Conservation (phyloP, 2,329 filamentous ascomycete species). For the Fusarium tupiense region DNA sequence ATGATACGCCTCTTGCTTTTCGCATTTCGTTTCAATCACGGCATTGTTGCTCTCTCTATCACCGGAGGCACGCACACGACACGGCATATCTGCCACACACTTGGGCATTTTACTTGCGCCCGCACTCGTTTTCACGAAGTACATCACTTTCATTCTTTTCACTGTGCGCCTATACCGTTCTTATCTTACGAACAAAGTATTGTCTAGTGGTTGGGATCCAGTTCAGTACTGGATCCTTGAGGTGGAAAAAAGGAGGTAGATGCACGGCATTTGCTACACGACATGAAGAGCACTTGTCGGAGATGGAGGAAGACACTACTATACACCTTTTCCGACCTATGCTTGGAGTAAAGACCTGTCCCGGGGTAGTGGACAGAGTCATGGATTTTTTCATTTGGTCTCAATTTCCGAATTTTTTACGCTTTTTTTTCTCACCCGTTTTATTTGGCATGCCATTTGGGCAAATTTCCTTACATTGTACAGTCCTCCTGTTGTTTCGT, state of each 20-base stretch:
- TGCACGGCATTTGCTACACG: conserved; percentile 41
- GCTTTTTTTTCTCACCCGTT: conserved; percentile 4
- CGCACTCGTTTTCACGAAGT: conserved; percentile 30
- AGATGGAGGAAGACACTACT: conserved; percentile 25
- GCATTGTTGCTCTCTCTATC: conserved; percentile 21
- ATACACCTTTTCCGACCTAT: conserved; percentile 31
- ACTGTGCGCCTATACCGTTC: conserved; percentile 25
- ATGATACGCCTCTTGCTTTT: conserved; percentile 34
- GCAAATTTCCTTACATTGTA: conserved; percentile 33
- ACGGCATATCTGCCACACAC: conserved; percentile 30
- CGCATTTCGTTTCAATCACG: conserved; percentile 33
- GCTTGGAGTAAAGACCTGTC: conserved; percentile 37
- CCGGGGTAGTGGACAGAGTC: conserved; percentile 16
- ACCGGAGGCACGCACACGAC: conserved; percentile 9
- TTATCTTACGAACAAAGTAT: conserved; percentile 40
- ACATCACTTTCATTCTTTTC: conserved; percentile 33
- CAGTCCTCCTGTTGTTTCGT: conserved; percentile 35
- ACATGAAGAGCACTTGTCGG: conserved; percentile 41
- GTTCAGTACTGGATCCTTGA: conserved; percentile 10
- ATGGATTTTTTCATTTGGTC: conserved; percentile 22
- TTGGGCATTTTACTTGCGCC: conserved; percentile 35
- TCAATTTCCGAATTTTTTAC: conserved; percentile 6
- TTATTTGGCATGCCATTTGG: conserved; percentile 21
- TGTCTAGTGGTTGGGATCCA: conserved; percentile 42
- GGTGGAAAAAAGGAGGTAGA: conserved; percentile 31